Evolutionary conservation across 2,329 filamentous ascomycete species (phyloP), one percentile per base, ranked within the genome.

Genomic region (Phaeophleospora eucalypticola): DNA sequence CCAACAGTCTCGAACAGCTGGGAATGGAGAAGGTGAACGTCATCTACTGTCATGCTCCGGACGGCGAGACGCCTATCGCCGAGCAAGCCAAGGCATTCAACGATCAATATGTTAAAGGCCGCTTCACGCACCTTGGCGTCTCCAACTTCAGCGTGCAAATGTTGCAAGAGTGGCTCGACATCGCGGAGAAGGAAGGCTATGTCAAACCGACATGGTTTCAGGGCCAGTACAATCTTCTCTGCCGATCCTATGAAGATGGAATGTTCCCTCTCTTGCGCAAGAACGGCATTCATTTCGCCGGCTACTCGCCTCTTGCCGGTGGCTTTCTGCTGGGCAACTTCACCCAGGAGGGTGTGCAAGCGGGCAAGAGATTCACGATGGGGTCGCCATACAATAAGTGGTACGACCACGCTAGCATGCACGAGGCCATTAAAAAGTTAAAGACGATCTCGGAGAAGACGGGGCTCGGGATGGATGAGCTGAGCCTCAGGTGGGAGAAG

Each of bases 11-110:
- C 4, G 41, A 47, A 12, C 56, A 58, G 45, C 55, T 48, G 58
- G 53, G 46, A 41, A 57, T 38, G 48, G 51, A 53, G 3, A 56
- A 54, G 16, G 54, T 70, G 18, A 63, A 71, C 46, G 54, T 68
- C 15, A 64, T 67, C 53, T 71, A 69, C 41, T 65, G 72, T 9
- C 73, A 76, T 52, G 64, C 64, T 4, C 74, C 73, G 0, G 76
- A 78, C 49, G 63, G 69, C 2, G 43, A 59, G 1, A 73, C 72
- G 0, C 66, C 75, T 0, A 66, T 69, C 43, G 68, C 71, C 40
- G 68, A 70, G 4, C 76, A 75, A 2, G 60, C 77, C 8, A 59
- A 62, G 4, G 73, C 65, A 16, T 68, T 78, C 19, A 66, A 78
- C 53, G 59, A 66, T 4, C 63, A 78, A 0, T 63, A 74, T 59